Base-by-base conservation (phyloP, 176 grass and related monocot genomes). In the Chrysopogon serrulatus region DNA sequence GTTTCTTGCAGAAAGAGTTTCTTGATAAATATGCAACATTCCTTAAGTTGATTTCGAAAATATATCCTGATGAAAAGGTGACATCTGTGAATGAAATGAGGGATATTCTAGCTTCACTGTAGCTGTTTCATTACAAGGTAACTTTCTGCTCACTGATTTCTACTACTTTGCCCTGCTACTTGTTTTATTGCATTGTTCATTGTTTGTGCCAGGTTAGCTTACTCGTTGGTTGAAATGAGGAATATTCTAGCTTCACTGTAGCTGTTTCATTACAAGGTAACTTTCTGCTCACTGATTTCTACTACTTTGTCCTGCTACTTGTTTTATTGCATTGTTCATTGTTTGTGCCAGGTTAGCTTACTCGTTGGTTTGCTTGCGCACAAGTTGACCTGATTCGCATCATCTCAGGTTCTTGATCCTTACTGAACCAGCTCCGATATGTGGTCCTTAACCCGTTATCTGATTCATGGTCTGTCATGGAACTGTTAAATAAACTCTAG, bases 21-120 rank as follows among this genome's bases (percentile, higher is more conserved):
- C 85, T 98, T 23, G 91, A 95, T 6, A 98, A 98, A 77, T 98
- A 98, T 63, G 54, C 83, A 54, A 98, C 91, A 47, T 98, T 98
- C 28, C 74, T 95, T 9, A 87, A 93, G 74, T 83, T 98, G 74
- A 90, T 98, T 53, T 75, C 81, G 14, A 95, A 90, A 88, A 93
- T 98, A 93, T 98, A 98, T 82, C 93, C 91, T 57, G 95, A 65
- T 45, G 96, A 98, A 86, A 90, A 85, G 19, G 76, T 98, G 41
- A 85, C 68, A 70, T 90, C 93, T 7, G 89, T 84, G 26, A 57
- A 72, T 17, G 91, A 98, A 63, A 95, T 98, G 93, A 87, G 76
- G 77, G 88, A 98, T 47, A 78, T 84, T 26, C 82, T 98, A 24
- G 74, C 85, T 48, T 70, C 85, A 18, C 45, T 94, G 27, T 93